phyloP scores from a whole-genome alignment of 192 early-diverging fungal species.

The Coemansia reversa region DNA sequence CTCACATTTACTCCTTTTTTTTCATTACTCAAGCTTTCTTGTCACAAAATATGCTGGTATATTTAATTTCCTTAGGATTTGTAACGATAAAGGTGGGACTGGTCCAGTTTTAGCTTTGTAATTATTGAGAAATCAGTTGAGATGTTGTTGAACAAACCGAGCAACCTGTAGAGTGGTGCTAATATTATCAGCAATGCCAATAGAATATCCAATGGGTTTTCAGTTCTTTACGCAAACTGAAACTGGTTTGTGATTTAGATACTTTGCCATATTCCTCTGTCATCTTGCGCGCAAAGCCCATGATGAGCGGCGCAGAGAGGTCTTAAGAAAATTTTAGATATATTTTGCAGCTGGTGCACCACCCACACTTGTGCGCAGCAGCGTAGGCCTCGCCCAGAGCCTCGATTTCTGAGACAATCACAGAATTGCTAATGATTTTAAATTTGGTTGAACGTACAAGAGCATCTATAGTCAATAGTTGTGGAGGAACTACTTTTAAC shows the following conservation, averaged over 20 bases:
- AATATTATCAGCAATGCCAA: slow-evolving; percentile 34
- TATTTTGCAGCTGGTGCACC: slow-evolving; percentile 55
- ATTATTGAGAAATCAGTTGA: slow-evolving; percentile 40
- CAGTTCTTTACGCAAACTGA: slow-evolving; percentile 35
- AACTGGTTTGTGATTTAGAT: slow-evolving; percentile 35
- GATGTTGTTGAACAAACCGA: slow-evolving; percentile 32
- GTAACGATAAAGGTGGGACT: slow-evolving; percentile 31
- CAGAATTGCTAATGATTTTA: slow-evolving; percentile 71
- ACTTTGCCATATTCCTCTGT: slow-evolving; percentile 26
- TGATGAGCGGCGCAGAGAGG: slow-evolving; percentile 51
- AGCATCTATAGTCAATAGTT: slow-evolving; percentile 56
- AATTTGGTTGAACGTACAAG: slow-evolving; percentile 47
- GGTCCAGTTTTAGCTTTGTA: slow-evolving; percentile 36
- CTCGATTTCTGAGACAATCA: slow-evolving; percentile 60
- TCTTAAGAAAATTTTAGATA: slow-evolving; percentile 56
- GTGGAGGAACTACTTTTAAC: slow-evolving; percentile 46
- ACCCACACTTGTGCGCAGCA: slow-evolving; percentile 56
- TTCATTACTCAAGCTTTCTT: slow-evolving; percentile 1
- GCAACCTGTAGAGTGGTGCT: slow-evolving; percentile 33
- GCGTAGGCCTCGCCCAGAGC: slow-evolving; percentile 64
- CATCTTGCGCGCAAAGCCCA: slow-evolving; percentile 53
- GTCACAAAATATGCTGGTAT: neutral
- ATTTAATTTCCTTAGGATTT: slow-evolving; percentile 24
- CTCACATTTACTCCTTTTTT: neutral
- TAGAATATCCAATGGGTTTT: slow-evolving; percentile 45